Evolutionary conservation across 768 basidiomycete genomes (phyloP).

Genomic region (Boletellus sp.): DNA sequence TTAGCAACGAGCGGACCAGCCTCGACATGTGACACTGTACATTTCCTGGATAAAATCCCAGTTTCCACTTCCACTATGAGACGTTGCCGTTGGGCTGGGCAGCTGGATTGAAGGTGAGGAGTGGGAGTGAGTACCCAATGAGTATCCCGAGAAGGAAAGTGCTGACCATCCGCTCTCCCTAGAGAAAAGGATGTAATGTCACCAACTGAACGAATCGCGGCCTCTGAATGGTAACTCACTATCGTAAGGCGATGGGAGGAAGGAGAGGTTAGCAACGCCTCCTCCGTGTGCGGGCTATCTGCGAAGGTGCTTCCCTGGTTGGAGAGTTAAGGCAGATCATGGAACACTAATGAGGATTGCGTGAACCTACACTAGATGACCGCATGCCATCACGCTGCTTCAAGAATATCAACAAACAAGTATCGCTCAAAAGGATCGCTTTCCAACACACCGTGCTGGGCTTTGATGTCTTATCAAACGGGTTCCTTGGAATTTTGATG

Average conservation of each 20-base stretch:
- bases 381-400: background rate
- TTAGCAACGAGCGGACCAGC: background rate
- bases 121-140: background rate
- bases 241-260: background rate
- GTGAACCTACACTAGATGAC: conserved; percentile 5
- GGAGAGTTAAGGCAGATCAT: conserved; percentile 2
- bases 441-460: background rate
- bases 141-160: background rate
- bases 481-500: background rate
- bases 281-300: background rate
- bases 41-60: conserved; percentile 7
- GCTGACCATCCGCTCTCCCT: conserved; percentile 1
- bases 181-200: background rate
- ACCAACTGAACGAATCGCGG: background rate
- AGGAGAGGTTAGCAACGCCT: background rate
- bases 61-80: conserved; percentile 1
- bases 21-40: background rate
- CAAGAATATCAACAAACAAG: background rate
- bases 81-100: conserved; percentile 3
- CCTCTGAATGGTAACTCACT: background rate
- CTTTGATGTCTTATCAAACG: background rate
- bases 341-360: background rate
- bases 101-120: background rate
- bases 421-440: background rate
- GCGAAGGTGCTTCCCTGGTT: background rate